These are phyloP conservation scores for Aristolochia fimbriata DNA, from an alignment of 164 flowering plant species.

Conservation along the genomic window DNA sequence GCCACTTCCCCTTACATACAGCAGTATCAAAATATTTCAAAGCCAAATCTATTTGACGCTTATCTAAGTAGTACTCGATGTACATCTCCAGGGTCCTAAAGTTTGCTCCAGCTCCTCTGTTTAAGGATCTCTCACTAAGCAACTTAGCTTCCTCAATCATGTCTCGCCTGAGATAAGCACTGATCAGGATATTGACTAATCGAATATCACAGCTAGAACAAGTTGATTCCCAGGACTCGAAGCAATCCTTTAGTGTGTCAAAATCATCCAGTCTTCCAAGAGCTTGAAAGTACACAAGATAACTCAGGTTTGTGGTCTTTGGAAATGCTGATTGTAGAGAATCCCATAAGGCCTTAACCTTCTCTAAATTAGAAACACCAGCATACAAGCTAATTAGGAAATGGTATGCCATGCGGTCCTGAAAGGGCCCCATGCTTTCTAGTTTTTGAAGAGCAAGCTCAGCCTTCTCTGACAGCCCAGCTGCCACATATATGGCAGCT, in stretches of 20 bases:
- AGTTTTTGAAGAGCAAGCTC: slow-evolving; percentile 38
- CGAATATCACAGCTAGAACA: slow-evolving; percentile 38
- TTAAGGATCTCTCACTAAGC: slow-evolving; percentile 21
- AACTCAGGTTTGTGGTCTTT: slow-evolving; percentile 36
- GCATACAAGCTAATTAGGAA: slow-evolving; percentile 53
- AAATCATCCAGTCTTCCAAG: slow-evolving; percentile 41
- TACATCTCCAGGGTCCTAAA: slow-evolving; percentile 30
- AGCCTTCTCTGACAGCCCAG: slow-evolving; percentile 48
- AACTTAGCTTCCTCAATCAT: slow-evolving; percentile 51
- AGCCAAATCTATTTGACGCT: slow-evolving; percentile 26
- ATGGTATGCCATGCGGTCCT: slow-evolving; percentile 44
- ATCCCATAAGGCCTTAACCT: slow-evolving; percentile 50
- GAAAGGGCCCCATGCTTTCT: slow-evolving; percentile 24
- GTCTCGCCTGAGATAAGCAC: slow-evolving; percentile 28
- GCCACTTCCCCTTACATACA: slow-evolving; percentile 33
- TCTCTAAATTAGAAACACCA: slow-evolving; percentile 26
- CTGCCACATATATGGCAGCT: slow-evolving; percentile 44
- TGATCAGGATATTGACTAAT: slow-evolving; percentile 27
- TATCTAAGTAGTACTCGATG: slow-evolving; percentile 34
- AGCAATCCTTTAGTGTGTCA: slow-evolving; percentile 28
- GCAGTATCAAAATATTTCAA: slow-evolving; percentile 30
- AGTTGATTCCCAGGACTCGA: slow-evolving; percentile 52
- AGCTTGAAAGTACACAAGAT: slow-evolving; percentile 47
- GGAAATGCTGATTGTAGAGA: slow-evolving; percentile 28
- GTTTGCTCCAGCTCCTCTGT: slow-evolving; percentile 22